Evolutionary conservation across 257 asterid species (phyloP).

Genomic region (Scutellaria baicalensis): DNA sequence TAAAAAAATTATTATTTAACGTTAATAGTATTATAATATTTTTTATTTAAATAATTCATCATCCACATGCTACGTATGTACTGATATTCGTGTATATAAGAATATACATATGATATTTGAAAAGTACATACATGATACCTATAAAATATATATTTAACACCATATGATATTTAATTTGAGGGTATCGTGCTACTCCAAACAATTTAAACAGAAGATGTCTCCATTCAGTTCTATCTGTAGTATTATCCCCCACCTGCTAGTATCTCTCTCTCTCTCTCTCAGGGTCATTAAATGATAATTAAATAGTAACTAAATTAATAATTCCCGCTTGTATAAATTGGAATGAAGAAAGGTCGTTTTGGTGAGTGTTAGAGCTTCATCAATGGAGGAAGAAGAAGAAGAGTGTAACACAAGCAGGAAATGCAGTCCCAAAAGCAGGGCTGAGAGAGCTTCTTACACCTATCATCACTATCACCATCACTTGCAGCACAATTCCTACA

Average conservation of each 20-base stretch:
- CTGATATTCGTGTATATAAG: too few species aligned
- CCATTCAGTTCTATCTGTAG: not conserved
- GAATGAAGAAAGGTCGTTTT: conserved; percentile 47
- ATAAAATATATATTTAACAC: too few species aligned
- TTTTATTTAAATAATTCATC: too few species aligned
- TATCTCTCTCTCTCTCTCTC: conserved; percentile 15
- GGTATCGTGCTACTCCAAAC: too few species aligned
- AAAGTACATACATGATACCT: too few species aligned
- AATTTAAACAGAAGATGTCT: not conserved
- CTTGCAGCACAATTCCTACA: conserved; percentile 38
- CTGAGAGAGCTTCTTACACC: not conserved
- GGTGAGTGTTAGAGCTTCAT: conserved; percentile 27
- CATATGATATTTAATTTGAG: too few species aligned
- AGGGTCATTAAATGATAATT: conserved; percentile 13
- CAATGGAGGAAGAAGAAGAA: conserved; percentile 65
- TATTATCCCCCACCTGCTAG: not conserved
- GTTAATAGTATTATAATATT: too few species aligned
- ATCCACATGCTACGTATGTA: too few species aligned
- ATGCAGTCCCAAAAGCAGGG: conserved; percentile 41
- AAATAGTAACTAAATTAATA: conserved; percentile 20
- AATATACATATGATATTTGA: too few species aligned
- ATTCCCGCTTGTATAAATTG: conserved; percentile 31
- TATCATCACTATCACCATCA: conserved; percentile 27
- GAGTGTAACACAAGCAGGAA: conserved; percentile 33
- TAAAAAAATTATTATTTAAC: too few species aligned